Percentiles rank a stretch among this genome's conserved stretches.
phyloP scores from a whole-genome alignment of 2,329 filamentous ascomycete genomes.

The Fusarium pseudoanthophilum region DNA sequence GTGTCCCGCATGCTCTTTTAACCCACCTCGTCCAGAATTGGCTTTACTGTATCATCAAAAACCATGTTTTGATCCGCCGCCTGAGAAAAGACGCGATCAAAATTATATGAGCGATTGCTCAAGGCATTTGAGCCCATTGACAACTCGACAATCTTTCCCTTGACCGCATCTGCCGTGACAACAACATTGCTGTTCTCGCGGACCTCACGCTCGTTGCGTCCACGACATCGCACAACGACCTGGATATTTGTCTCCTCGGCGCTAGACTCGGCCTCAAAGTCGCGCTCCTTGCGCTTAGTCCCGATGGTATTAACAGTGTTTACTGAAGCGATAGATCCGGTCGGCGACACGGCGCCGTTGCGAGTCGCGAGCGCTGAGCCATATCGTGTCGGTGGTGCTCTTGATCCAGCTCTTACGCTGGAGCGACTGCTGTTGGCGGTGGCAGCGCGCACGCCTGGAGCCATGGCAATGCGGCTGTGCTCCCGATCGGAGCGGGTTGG shows the following conservation, averaged over 20 bases:
- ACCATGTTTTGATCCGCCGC: slow-evolving; percentile 94
- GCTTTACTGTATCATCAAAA: slow-evolving; percentile 94
- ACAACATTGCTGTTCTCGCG: slow-evolving; percentile 95
- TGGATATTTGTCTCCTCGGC: slow-evolving; percentile 95
- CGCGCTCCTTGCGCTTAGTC: slow-evolving; percentile 86
- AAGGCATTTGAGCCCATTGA: slow-evolving; percentile 93
- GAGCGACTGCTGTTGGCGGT: slow-evolving; percentile 37
- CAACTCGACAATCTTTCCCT: slow-evolving; percentile 83
- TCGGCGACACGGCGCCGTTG: slow-evolving; percentile 71
- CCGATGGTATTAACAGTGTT: slow-evolving; percentile 68
- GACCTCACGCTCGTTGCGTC: slow-evolving; percentile 91
- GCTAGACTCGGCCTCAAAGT: slow-evolving; percentile 74
- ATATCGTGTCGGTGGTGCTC: slow-evolving; percentile 43
- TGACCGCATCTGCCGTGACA: slow-evolving; percentile 86
- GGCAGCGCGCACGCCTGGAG: slow-evolving; percentile 45
- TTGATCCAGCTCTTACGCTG: slow-evolving; percentile 38
- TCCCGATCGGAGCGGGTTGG: slow-evolving; percentile 53
- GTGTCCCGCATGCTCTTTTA: not conserved
- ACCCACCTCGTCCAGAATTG: slow-evolving; percentile 88
- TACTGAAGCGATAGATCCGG: slow-evolving; percentile 72
- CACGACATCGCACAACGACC: slow-evolving; percentile 93
- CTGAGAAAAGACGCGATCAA: slow-evolving; percentile 96
- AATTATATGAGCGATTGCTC: slow-evolving; percentile 95
- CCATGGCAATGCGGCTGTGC: slow-evolving; percentile 50
- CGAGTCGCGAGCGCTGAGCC: slow-evolving; percentile 40